Evolutionary conservation across 257 asterid species (phyloP).

Genomic region (Solanum appendiculatum): DNA sequence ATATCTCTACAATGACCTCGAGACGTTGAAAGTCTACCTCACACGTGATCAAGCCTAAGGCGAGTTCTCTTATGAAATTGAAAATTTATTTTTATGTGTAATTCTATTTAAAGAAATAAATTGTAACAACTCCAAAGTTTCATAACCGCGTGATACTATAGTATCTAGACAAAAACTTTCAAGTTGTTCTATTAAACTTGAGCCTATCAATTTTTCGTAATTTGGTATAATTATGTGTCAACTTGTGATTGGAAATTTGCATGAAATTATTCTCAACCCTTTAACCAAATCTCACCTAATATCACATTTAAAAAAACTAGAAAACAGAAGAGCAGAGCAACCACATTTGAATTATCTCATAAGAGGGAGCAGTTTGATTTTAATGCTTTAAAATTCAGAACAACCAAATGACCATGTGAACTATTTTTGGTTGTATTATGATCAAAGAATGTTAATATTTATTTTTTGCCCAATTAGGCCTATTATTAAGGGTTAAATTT

Average conservation of each 20-base stretch:
- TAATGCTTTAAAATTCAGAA: conserved; percentile 3
- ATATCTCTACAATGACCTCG: neutral
- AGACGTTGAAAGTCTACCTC: neutral
- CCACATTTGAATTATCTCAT: conserved; percentile 10
- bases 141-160: neutral
- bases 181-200: conserved; percentile 3
- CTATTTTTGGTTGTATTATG: conserved; percentile 10
- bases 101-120: neutral
- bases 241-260: conserved; percentile 1
- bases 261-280: conserved; percentile 14
- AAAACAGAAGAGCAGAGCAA: conserved; percentile 36
- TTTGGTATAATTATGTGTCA: neutral
- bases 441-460: conserved; percentile 6
- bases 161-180: conserved; percentile 2
- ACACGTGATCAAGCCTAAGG: neutral
- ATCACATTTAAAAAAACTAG: conserved; percentile 30
- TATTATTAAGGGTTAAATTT: conserved; percentile 4
- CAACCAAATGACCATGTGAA: conserved; percentile 42
- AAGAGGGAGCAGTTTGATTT: conserved; percentile 3
- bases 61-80: neutral
- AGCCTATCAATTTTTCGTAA: conserved; percentile 8
- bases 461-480: neutral
- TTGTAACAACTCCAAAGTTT: neutral
- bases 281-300: conserved; percentile 75
- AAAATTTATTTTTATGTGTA: neutral